These are phyloP conservation scores for Raffaelea arxii DNA, from an alignment of 2,329 filamentous ascomycete species.

Conservation along the genomic window DNA sequence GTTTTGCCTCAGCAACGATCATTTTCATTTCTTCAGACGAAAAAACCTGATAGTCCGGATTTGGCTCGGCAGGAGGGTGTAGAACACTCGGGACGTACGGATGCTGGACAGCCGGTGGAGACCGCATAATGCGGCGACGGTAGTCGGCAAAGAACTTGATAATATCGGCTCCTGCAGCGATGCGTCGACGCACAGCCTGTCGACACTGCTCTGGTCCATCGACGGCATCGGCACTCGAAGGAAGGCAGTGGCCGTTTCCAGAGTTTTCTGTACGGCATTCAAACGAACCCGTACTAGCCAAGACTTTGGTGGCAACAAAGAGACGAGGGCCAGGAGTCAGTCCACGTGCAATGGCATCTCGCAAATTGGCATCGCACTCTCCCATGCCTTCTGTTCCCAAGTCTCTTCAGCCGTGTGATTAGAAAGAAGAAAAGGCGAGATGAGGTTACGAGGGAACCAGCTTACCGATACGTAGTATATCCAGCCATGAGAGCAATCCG, in stretches of 20 bases:
- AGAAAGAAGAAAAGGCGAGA: no score
- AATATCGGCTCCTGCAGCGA: conserved; percentile 38
- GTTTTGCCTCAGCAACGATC: conserved; percentile 36
- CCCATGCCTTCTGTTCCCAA: conserved; percentile 42
- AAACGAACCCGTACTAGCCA: conserved; percentile 40
- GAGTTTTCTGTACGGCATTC: conserved; percentile 40
- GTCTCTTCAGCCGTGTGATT: no score
- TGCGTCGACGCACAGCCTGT: conserved; percentile 33
- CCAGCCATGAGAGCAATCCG: conserved; percentile 43
- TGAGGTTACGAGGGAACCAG: no score
- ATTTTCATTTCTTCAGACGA: conserved; percentile 38
- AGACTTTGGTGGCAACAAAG: conserved; percentile 42
- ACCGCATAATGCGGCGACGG: conserved; percentile 32
- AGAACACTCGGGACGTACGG: conserved; percentile 17
- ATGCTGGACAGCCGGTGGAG: conserved; percentile 23
- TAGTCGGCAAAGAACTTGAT: conserved; percentile 46
- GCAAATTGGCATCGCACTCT: conserved; percentile 38
- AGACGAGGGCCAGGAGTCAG: conserved; percentile 43
- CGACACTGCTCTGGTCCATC: conserved; percentile 38
- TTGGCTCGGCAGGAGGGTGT: conserved; percentile 27
- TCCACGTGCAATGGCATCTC: conserved; percentile 44
- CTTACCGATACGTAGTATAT: conserved; percentile 41
- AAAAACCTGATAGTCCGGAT: conserved; percentile 33
- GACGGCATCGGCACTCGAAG: conserved; percentile 30
- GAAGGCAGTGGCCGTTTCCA: conserved; percentile 21